phyloP scores from a whole-genome alignment of 2,329 filamentous ascomycete genomes.

The Talaromyces islandicus region DNA sequence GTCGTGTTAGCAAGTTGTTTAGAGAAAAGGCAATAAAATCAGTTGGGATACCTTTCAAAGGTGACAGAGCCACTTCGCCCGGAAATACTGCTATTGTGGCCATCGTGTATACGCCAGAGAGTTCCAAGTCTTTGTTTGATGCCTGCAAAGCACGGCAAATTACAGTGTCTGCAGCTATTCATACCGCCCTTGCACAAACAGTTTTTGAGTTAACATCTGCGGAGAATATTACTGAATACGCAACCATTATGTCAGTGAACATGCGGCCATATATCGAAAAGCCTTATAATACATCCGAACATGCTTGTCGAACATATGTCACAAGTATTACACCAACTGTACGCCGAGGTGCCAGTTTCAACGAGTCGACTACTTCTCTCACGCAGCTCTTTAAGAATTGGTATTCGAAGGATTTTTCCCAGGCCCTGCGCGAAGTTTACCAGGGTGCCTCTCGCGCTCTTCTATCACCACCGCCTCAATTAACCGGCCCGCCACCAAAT shows the following conservation, averaged over 20 bases:
- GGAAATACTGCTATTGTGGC: neutral
- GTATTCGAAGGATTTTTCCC: slow-evolving; percentile 7
- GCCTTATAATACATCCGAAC: slow-evolving; percentile 11
- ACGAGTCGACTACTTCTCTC: slow-evolving; percentile 2
- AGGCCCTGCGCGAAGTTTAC: slow-evolving; percentile 8
- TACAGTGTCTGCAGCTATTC: slow-evolving; percentile 11
- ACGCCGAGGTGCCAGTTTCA: slow-evolving; percentile 3
- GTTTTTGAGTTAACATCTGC: slow-evolving; percentile 6
- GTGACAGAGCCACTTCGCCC: slow-evolving; percentile 8
- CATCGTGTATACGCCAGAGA: slow-evolving; percentile 6
- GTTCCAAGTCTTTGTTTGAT: slow-evolving; percentile 6
- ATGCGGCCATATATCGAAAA: slow-evolving; percentile 10
- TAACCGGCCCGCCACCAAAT: slow-evolving; percentile 7
- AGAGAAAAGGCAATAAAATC: slow-evolving; percentile 6
- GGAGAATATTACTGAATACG: slow-evolving; percentile 3
- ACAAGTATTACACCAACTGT: slow-evolving; percentile 9
- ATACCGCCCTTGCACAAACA: slow-evolving; percentile 9
- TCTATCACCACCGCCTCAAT: neutral
- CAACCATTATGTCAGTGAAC: slow-evolving; percentile 14
- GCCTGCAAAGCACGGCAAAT: slow-evolving; percentile 12
- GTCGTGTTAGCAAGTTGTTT: slow-evolving; percentile 4
- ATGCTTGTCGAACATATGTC: slow-evolving; percentile 13
- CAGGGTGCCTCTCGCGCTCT: slow-evolving; percentile 6
- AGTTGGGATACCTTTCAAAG: slow-evolving; percentile 10
- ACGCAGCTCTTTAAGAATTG: slow-evolving; percentile 10